These are phyloP conservation scores for Sporothrix euskadiensis DNA, from an alignment of 2,329 filamentous ascomycete genomes.

Conservation along the genomic window DNA sequence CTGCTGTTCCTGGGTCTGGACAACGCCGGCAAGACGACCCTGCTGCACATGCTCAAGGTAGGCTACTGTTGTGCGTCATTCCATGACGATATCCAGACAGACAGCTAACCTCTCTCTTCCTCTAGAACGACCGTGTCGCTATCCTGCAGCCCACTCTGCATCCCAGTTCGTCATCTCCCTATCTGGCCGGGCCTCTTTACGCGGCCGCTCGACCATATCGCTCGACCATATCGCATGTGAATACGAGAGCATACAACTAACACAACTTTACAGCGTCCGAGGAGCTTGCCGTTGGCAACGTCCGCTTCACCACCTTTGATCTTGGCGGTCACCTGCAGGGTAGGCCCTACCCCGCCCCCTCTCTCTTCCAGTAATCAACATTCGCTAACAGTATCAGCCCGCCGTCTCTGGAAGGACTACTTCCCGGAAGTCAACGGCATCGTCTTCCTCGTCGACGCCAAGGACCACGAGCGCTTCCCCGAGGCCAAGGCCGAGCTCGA, in stretches of 20 bases:
- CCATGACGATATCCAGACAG: not conserved
- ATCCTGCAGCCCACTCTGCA: conserved; percentile 89
- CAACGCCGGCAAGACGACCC: conserved; percentile 91
- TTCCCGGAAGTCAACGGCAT: conserved; percentile 96
- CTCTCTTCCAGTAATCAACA: not conserved
- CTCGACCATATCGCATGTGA: not conserved
- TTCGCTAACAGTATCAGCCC: conserved; percentile 55
- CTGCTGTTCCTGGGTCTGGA: conserved; percentile 90
- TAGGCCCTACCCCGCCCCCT: conserved; percentile 40
- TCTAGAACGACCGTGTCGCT: conserved; percentile 85
- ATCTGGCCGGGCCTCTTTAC: too few relatives aligned
- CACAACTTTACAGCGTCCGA: conserved; percentile 65
- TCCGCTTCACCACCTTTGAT: conserved; percentile 93
- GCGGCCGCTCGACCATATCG: not conserved
- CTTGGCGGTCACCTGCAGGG: conserved; percentile 91
- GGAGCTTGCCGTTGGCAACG: conserved; percentile 88
- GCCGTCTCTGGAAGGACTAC: conserved; percentile 94
- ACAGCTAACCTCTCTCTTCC: not conserved
- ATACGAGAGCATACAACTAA: not conserved
- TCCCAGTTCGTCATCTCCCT: conserved; percentile 65
- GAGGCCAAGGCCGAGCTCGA: conserved; percentile 98
- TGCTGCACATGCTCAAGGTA: conserved; percentile 94
- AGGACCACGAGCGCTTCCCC: conserved; percentile 89
- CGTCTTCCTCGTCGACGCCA: conserved; percentile 96
- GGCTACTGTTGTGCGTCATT: not conserved